These are phyloP conservation scores for Eutrema heterophyllum DNA, from an alignment of 345 rosid genomes.

Conservation along the genomic window DNA sequence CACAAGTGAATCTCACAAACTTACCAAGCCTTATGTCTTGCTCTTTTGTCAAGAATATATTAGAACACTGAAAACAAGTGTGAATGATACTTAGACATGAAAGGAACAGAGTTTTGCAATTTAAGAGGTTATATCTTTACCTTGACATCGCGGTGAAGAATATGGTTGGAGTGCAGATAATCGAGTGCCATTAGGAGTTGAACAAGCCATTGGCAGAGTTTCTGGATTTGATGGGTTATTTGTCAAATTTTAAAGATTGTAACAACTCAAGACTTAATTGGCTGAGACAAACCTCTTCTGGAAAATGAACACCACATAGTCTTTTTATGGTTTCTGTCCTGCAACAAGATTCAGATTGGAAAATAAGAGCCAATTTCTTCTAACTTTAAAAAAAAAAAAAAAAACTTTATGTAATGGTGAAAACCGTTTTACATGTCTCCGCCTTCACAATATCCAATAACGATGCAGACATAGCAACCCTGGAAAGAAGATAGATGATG, in stretches of 20 bases:
- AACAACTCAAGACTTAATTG: neutral
- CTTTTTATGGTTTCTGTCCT: constrained; percentile 92
- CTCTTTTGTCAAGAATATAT: constrained; percentile 89
- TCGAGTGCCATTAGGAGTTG: constrained; percentile 74
- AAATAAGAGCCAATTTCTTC: constrained; percentile 8
- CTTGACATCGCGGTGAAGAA: constrained; percentile 92
- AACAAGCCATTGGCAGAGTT: constrained; percentile 88
- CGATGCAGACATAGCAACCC: constrained; percentile 98
- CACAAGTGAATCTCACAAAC: neutral
- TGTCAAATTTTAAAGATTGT: neutral
- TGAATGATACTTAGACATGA: constrained; percentile 23
- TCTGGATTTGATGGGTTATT: constrained; percentile 40
- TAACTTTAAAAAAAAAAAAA: neutral
- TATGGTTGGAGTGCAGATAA: constrained; percentile 72
- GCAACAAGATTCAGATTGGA: constrained; percentile 19
- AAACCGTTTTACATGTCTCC: constrained; percentile 71
- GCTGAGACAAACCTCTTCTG: constrained; percentile 65
- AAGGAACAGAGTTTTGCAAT: neutral
- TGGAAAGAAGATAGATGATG: constrained; percentile 29
- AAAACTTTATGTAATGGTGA: neutral
- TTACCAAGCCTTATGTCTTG: constrained; percentile 87
- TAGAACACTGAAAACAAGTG: constrained; percentile 70
- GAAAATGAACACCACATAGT: constrained; percentile 60
- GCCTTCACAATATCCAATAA: constrained; percentile 91
- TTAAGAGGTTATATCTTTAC: constrained; percentile 23